A percentile compares a stretch with the other conserved stretches of the same genome.
Conservation (phyloP, 768 basidiomycete species). For the Mycena pura region DNA sequence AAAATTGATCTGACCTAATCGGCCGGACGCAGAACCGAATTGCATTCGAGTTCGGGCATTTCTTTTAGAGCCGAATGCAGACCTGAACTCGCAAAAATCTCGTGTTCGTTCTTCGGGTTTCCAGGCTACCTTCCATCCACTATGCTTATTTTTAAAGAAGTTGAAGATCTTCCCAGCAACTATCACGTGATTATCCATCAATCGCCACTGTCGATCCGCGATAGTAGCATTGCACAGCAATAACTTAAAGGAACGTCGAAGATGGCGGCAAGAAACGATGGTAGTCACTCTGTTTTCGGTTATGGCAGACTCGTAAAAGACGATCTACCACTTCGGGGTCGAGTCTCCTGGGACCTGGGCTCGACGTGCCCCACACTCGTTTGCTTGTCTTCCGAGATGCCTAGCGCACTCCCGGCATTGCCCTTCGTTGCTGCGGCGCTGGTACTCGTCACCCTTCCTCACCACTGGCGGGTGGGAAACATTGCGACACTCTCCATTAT, state of each 20-base stretch:
- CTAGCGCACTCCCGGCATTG: slow-evolving; percentile 11
- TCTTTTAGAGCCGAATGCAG: too few species aligned
- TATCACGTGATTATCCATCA: too few species aligned
- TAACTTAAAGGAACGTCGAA: background rate
- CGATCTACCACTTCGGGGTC: background rate
- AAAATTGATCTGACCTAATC: too few species aligned
- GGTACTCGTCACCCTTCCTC: slow-evolving; percentile 28
- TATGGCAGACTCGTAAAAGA: background rate
- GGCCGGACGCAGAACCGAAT: too few species aligned
- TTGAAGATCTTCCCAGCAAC: too few species aligned
- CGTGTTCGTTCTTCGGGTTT: too few species aligned
- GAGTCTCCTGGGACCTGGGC: background rate
- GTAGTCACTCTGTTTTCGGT: background rate
- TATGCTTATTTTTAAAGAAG: too few species aligned
- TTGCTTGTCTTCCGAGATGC: slow-evolving; percentile 11
- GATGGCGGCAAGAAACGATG: background rate
- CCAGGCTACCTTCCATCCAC: too few species aligned
- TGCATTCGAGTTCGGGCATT: too few species aligned
- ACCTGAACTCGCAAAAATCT: too few species aligned
- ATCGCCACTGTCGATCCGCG: too few species aligned
- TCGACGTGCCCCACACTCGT: background rate
- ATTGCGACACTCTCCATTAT: slow-evolving; percentile 39
- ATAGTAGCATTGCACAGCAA: too few species aligned
- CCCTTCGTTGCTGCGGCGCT: slow-evolving; percentile 10
- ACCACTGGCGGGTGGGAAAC: slow-evolving; percentile 38